Base-by-base conservation (phyloP, 1,139 yeast species). In the Yamadazyma mexicana region DNA sequence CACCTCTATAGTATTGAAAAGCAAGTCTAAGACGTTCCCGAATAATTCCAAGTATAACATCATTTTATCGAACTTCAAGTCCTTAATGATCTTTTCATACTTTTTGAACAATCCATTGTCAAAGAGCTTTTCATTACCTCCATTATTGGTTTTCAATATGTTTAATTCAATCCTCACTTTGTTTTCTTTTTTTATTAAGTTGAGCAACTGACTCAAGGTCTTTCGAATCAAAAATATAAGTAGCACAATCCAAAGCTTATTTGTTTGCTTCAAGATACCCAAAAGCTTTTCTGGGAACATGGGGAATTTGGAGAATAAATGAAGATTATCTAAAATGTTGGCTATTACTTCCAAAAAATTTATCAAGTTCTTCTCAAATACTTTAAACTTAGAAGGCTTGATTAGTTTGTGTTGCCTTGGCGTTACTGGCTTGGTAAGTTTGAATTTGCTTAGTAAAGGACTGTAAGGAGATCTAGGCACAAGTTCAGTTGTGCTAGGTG, bases 161-260 rank as follows among this genome's bases (percentile, higher is more conserved):
- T 55, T 54, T 49, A 70, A 53, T 44, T 72, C 77, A 23, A 56
- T 49, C 36, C 63, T 56, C 16, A 71, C 69, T 52, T 70, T 71
- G 11, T 52, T 52, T 44, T 71, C 74, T 44, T 68, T 69, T 26
- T 65, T 53, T 9, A 65, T 54, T 14, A 72, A 68, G 49, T 72
- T 72, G 11, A 70, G 54, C 40, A 72, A 59, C 48, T 72, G 77
- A 2, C 75, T 65, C 8, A 68, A 47, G 9, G 77, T 70, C 44
- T 72, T 72, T 32, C 76, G 48, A 16, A 72, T 65, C 48, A 72
- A 61, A 40, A 72, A 72, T 4, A 72, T 52, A 47, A 72, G 57
- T 10, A 72, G 66, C 24, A 72, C 52, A 31, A 71, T 66, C 77
- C 77, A 72, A 29, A 72, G 51, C 48, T 68, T 69, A 46, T 72